Percentiles rank a stretch among this genome's conserved stretches.
Evolutionary conservation across 352 stramenopile species (phyloP).

Genomic region (Pythium pyrilobum): DNA sequence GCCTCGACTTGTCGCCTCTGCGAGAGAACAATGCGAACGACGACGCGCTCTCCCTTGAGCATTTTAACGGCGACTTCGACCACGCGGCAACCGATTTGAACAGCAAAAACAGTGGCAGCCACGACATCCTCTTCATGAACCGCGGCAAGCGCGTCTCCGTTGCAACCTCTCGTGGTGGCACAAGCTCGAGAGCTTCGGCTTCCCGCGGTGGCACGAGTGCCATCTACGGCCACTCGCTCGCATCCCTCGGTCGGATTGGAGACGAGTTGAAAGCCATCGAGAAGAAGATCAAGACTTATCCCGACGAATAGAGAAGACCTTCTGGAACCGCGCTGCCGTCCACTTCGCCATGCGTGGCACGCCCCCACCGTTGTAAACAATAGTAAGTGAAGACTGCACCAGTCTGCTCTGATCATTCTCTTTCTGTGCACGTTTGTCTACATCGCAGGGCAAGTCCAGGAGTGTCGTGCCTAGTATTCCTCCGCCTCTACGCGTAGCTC

Average conservation of each 20-base stretch:
- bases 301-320: slow-evolving; percentile 22
- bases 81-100: not conserved
- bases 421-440: not conserved
- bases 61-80: slow-evolving; percentile 16
- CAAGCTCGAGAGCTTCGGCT: slow-evolving; percentile 23
- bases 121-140: slow-evolving; percentile 27
- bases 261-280: slow-evolving; percentile 69
- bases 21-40: slow-evolving; percentile 15
- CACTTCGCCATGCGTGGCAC: too few relatives aligned
- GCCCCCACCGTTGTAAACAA: slow-evolving; percentile 1
- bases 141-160: slow-evolving; percentile 25
- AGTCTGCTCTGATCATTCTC: too few relatives aligned
- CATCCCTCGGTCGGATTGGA: slow-evolving; percentile 49
- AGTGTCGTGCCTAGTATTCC: not conserved
- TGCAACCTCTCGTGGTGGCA: slow-evolving; percentile 10
- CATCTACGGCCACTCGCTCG: slow-evolving; percentile 44
- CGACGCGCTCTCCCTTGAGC: slow-evolving; percentile 17
- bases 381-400: slow-evolving; percentile 10
- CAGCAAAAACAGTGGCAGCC: slow-evolving; percentile 5
- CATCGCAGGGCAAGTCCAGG: not conserved
- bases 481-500: slow-evolving; percentile 38
- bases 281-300: slow-evolving; percentile 49
- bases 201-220: slow-evolving; percentile 18
- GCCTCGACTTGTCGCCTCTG: not conserved
- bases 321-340: too few relatives aligned